These are phyloP conservation scores for Tetragonia tetragonoides DNA, from an alignment of 148 eudicot genomes.

Conservation along the genomic window DNA sequence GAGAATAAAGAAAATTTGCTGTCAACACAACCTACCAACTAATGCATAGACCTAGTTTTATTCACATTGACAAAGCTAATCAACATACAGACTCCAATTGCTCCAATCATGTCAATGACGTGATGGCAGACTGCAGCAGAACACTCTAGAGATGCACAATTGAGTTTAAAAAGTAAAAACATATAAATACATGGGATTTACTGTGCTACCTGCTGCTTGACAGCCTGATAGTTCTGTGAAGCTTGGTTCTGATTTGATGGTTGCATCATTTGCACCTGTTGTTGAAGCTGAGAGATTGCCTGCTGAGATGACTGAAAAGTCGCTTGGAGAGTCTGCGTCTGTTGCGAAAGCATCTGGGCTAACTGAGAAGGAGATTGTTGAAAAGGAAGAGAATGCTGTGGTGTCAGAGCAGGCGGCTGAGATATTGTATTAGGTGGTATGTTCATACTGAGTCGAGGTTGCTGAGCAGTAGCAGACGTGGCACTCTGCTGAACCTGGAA, in stretches of 20 bases:
- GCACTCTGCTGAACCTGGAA: slow-evolving; percentile 45
- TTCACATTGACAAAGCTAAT: neutral
- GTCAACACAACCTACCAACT: neutral
- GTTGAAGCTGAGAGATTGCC: slow-evolving; percentile 84
- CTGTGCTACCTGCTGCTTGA: slow-evolving; percentile 58
- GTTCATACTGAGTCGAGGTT: slow-evolving; percentile 28
- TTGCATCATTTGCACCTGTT: slow-evolving; percentile 81
- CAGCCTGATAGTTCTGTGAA: slow-evolving; percentile 48
- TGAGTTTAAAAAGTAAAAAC: neutral
- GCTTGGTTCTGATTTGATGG: slow-evolving; percentile 59
- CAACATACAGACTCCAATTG: neutral
- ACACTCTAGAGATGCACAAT: neutral
- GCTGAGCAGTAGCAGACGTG: slow-evolving; percentile 40
- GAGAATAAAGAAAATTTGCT: neutral
- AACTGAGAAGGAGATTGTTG: slow-evolving; percentile 79
- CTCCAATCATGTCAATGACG: neutral
- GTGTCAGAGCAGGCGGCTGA: slow-evolving; percentile 35
- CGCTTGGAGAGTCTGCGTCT: slow-evolving; percentile 83
- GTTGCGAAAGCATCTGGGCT: slow-evolving; percentile 93
- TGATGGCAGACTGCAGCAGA: neutral
- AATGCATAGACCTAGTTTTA: neutral
- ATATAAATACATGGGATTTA: neutral
- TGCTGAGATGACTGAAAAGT: slow-evolving; percentile 89
- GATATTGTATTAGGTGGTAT: slow-evolving; percentile 38
- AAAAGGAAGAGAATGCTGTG: slow-evolving; percentile 41